These are phyloP conservation scores for Lyophyllum atratum DNA, from an alignment of 768 basidiomycete species.

Conservation along the genomic window DNA sequence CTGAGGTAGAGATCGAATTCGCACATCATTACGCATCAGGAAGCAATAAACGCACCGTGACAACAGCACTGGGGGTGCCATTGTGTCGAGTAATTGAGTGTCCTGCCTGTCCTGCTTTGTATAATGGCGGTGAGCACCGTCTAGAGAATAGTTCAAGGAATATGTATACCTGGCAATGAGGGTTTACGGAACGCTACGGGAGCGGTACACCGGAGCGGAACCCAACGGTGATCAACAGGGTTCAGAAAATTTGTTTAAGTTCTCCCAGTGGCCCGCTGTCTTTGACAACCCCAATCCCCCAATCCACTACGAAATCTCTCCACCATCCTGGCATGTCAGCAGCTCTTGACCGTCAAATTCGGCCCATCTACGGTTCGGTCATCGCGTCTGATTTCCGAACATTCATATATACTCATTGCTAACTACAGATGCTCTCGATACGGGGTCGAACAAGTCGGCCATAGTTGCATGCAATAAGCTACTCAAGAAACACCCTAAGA, in stretches of 20 bases:
- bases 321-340: conserved; percentile 43
- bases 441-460: conserved; percentile 84
- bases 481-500: conserved; percentile 82
- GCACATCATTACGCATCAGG: not conserved
- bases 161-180: conserved; percentile 1
- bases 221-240: not conserved
- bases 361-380: conserved; percentile 77
- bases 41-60: conserved; percentile 43
- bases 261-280: not conserved
- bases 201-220: conserved; percentile 10
- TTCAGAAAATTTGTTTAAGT: conserved; percentile 8
- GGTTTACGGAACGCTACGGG: conserved; percentile 12
- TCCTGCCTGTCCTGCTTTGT: not conserved
- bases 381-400: conserved; percentile 5
- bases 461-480: conserved; percentile 85
- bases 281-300: not conserved
- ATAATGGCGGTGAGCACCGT: not conserved
- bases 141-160: not conserved
- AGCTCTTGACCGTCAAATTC: conserved; percentile 80
- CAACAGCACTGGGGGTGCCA: conserved; percentile 53
- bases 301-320: not conserved
- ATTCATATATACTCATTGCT: not conserved
- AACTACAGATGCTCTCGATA: conserved; percentile 77
- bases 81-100: conserved; percentile 3
- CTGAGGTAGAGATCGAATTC: conserved; percentile 36